Evolutionary conservation across 2,329 filamentous ascomycete genomes (phyloP).

Genomic region (Zasmidium cellare): DNA sequence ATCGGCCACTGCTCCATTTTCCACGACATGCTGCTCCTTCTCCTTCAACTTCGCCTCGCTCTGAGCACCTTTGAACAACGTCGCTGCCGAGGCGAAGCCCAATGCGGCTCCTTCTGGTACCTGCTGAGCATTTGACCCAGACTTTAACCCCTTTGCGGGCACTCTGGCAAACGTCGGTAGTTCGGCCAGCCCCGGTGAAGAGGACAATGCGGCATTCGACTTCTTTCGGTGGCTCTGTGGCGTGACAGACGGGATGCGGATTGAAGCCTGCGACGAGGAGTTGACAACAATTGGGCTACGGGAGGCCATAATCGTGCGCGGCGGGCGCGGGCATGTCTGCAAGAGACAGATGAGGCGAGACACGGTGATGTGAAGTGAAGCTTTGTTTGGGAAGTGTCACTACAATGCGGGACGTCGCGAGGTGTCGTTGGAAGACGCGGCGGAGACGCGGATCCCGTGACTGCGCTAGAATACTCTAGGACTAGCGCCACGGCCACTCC

Average conservation of each 20-base stretch:
- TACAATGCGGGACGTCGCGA: neutral
- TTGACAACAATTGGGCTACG: constrained; percentile 25
- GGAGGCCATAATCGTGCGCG: constrained; percentile 19
- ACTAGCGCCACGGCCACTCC: too few species aligned
- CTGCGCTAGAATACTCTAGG: neutral
- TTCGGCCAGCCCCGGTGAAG: constrained; percentile 21
- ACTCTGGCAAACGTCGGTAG: constrained; percentile 15
- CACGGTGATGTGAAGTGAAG: neutral
- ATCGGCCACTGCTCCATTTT: neutral
- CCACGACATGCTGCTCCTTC: too few species aligned
- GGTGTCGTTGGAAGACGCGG: neutral
- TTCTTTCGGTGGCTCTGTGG: constrained; percentile 14
- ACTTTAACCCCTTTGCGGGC: neutral
- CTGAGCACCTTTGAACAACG: constrained; percentile 8
- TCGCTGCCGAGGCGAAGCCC: constrained; percentile 19
- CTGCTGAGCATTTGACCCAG: constrained; percentile 14
- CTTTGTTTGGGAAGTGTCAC: neutral
- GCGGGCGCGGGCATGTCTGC: constrained; percentile 13
- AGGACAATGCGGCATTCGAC: constrained; percentile 10
- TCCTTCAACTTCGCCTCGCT: constrained; percentile 1
- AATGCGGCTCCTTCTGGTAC: constrained; percentile 10
- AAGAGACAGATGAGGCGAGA: neutral
- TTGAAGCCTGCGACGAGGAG: constrained; percentile 23
- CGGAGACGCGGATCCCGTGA: neutral
- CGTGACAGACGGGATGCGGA: constrained; percentile 19